Evolutionary conservation across 345 rosid genomes (phyloP).

Genomic region (Lepidium aucheri): DNA sequence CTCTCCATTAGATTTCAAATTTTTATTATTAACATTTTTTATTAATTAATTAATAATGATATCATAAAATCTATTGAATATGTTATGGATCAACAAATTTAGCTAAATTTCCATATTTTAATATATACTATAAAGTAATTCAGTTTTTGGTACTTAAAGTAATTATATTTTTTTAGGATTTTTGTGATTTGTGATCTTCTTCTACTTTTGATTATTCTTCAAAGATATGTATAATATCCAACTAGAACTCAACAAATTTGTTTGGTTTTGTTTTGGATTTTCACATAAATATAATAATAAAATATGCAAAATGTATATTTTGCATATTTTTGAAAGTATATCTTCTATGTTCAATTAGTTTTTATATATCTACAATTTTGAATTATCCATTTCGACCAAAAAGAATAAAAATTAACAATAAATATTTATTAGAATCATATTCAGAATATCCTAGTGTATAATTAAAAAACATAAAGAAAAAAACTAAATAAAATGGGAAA

Average conservation of each 20-base stretch:
- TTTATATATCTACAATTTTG: neutral
- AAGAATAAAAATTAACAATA: neutral
- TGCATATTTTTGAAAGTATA: neutral
- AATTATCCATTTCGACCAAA: neutral
- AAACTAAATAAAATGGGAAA: too few relatives aligned
- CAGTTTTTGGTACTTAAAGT: neutral
- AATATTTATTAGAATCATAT: neutral
- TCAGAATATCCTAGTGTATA: too few relatives aligned
- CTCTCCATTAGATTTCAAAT: conserved; percentile 9
- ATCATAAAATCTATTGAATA: too few relatives aligned
- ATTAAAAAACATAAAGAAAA: too few relatives aligned
- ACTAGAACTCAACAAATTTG: neutral
- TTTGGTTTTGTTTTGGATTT: neutral
- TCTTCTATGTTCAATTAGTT: neutral
- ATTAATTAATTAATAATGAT: too few relatives aligned
- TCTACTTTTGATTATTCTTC: conserved; percentile 4
- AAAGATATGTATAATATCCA: neutral
- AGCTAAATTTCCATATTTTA: neutral
- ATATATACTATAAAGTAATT: neutral
- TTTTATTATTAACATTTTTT: neutral
- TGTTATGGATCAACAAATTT: neutral
- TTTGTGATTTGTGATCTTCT: neutral
- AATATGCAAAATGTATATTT: neutral
- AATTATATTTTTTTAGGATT: neutral
- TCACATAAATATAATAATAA: neutral